These are phyloP conservation scores for Malbranchea cinnamomea DNA, from an alignment of 2,329 filamentous ascomycete species.

Conservation along the genomic window DNA sequence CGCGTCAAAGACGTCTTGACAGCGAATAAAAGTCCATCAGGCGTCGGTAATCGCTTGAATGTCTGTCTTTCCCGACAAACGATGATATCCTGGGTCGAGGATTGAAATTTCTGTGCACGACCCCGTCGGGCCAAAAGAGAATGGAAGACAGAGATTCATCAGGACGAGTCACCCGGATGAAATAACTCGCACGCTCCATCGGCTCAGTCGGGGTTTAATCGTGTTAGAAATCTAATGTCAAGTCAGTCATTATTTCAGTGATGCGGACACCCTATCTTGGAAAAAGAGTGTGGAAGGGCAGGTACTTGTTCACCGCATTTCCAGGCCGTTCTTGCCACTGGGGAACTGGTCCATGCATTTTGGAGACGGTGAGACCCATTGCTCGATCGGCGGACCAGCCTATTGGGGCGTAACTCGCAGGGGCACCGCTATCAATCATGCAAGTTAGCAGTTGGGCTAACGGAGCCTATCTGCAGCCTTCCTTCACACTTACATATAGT, in stretches of 20 bases:
- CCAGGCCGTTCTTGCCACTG: slow-evolving; percentile 35
- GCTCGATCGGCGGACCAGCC: slow-evolving; percentile 36
- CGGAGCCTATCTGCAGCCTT: background rate
- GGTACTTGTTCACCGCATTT: slow-evolving; percentile 29
- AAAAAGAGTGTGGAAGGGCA: background rate
- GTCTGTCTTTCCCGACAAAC: slow-evolving; percentile 37
- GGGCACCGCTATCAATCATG: slow-evolving; percentile 26
- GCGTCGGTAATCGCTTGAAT: slow-evolving; percentile 31
- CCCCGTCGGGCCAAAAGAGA: slow-evolving; percentile 30
- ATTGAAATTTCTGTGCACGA: slow-evolving; percentile 25
- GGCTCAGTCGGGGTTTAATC: slow-evolving; percentile 28
- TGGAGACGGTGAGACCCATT: slow-evolving; percentile 35
- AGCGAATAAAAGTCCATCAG: slow-evolving; percentile 33
- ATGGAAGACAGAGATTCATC: slow-evolving; percentile 24
- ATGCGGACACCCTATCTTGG: background rate
- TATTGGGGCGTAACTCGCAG: slow-evolving; percentile 38
- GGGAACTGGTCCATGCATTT: slow-evolving; percentile 33
- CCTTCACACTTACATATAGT: slow-evolving; percentile 28
- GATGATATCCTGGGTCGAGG: slow-evolving; percentile 26
- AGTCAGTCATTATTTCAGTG: background rate
- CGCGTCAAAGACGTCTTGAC: slow-evolving; percentile 34
- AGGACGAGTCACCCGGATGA: slow-evolving; percentile 32
- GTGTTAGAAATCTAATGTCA: slow-evolving; percentile 28
- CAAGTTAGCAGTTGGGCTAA: slow-evolving; percentile 5
- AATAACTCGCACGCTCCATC: slow-evolving; percentile 37